Percentiles rank a stretch among this genome's conserved stretches.
Conservation (phyloP, 228 moss, liverwort and hornwort genomes). For the Sphagnum magellanicum region DNA sequence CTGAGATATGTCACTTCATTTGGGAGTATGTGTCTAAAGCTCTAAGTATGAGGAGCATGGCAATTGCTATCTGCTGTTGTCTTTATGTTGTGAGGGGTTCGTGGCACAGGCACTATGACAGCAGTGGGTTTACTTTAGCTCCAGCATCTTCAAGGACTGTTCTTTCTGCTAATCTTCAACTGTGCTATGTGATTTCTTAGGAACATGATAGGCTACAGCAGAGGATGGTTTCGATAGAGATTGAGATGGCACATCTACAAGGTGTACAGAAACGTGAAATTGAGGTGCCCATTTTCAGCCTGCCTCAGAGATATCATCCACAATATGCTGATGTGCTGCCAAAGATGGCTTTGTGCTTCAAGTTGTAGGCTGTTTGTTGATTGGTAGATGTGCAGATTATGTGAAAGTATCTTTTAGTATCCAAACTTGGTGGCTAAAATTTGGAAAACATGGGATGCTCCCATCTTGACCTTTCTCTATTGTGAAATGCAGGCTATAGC, state of each 20-base stretch:
- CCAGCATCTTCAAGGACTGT: too few relatives aligned
- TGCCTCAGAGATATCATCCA: neutral
- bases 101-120: neutral
- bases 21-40: too few relatives aligned
- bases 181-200: conserved; percentile 3
- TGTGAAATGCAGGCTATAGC: too few relatives aligned
- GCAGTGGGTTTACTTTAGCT: too few relatives aligned
- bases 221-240: conserved; percentile 26
- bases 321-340: neutral
- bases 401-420: neutral
- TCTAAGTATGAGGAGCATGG: too few relatives aligned
- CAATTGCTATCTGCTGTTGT: neutral
- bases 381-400: neutral
- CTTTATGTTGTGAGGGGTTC: neutral
- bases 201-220: conserved; percentile 17
- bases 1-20: too few relatives aligned
- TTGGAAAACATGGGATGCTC: neutral
- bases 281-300: conserved; percentile 1
- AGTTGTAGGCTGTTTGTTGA: neutral
- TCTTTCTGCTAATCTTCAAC: too few relatives aligned
- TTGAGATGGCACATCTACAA: conserved; percentile 25
- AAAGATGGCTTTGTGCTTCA: neutral
- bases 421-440: neutral
- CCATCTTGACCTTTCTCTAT: too few relatives aligned
- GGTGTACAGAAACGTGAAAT: conserved; percentile 8